Evolutionary conservation across 371 early-diverging fungal species (phyloP), one percentile per base, ranked within the genome.

Genomic region (Syncephalastrum contaminatum): DNA sequence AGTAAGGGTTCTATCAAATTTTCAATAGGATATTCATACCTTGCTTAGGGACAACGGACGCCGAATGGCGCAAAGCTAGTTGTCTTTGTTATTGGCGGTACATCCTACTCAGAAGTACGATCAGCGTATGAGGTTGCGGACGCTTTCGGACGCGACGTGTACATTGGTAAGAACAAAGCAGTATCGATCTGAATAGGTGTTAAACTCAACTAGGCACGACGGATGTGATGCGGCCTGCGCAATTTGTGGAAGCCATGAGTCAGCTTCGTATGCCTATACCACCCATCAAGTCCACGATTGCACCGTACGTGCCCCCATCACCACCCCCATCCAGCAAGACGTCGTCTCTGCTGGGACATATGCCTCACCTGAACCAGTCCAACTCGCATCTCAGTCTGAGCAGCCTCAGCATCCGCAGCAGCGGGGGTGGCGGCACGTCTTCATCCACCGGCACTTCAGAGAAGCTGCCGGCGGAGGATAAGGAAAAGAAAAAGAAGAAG

Each of bases 21-120:
- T 40, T 21, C 24, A 10, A 15, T 18, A 2, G 10, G 36, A 5
- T 30, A 7, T 25, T 54, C 8, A 36, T 30, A 10, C 36, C 10
- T 12, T 36, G 53, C 19, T 14, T 44, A 64, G 62, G 67, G 67
- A 5, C 51, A 60, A 20, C 59, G 71, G 22, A 14, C 58, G 27
- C 46, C 70, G 0, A 53, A 52, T 18, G 71, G 71, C 8, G 72
- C 78, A 2, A 78, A 69, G 53, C 52, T 78, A 27, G 70, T 78
- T 48, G 73, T 97, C 3, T 98, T 96, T 71, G 81, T 95, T 20
- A 82, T 94, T 21, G 98, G 99, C 14, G 98, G 98, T 5, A 66
- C 93, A 13, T 92, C 97, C 4, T 90, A 91, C 54, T 91, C 94
- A 1, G 99, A 98, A 70, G 87, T 97, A 40, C 85, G 98, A 12